Evolutionary conservation across 148 eudicot species (phyloP).

Genomic region (Vaccinium macrocarpon): DNA sequence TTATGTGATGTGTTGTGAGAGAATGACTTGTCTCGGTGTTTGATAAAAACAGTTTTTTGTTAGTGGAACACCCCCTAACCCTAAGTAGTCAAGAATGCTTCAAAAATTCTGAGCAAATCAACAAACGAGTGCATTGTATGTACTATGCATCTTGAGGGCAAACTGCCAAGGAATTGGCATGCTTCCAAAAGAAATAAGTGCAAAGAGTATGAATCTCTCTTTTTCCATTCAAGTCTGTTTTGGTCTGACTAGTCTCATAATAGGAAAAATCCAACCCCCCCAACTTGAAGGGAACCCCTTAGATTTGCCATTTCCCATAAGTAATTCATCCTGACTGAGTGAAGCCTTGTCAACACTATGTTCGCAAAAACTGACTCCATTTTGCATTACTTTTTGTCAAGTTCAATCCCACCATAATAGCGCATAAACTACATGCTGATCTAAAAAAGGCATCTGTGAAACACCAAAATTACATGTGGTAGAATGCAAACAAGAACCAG

Average conservation of each 20-base stretch:
- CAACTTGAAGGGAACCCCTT: too few relatives aligned
- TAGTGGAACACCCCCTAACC: too few relatives aligned
- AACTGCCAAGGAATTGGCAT: background rate
- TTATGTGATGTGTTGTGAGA: too few relatives aligned
- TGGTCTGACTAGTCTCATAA: too few relatives aligned
- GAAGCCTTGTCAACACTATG: background rate
- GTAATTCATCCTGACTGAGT: background rate
- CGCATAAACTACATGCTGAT: background rate
- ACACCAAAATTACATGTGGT: background rate
- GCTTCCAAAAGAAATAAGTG: background rate
- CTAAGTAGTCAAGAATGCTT: background rate
- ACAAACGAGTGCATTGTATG: background rate
- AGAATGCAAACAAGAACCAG: background rate
- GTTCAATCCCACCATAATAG: background rate
- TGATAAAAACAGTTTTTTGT: too few relatives aligned
- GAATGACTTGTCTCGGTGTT: too few relatives aligned
- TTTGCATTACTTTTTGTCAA: background rate
- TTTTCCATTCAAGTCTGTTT: background rate
- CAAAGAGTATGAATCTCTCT: background rate
- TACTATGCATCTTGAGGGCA: background rate
- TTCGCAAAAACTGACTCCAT: background rate
- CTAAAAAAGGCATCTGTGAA: background rate
- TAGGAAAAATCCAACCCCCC: too few relatives aligned
- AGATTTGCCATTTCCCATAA: background rate
- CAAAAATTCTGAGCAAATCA: background rate